Base-by-base conservation (phyloP, 768 basidiomycete genomes). In the Kwoniella sp. region DNA sequence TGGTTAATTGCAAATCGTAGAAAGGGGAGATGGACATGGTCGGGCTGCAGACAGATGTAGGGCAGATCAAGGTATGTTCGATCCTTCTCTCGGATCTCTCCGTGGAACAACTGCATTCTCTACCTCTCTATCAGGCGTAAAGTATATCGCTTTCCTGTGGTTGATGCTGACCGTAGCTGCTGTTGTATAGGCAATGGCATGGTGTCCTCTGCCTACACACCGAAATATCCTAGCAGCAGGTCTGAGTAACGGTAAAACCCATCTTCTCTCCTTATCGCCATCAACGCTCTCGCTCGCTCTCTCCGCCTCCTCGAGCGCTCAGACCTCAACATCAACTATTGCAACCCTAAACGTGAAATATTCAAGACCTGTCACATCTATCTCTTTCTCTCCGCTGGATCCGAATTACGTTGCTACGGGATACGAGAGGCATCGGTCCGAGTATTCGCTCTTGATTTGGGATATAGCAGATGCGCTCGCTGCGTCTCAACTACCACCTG, bases 391-490 rank as follows among this genome's bases (percentile, higher is more conserved):
- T 19, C 44, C 56, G 6, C 47, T 69, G 22, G 75, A 71, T 62
- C 63, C 69, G 8, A 68, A 67, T 37, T 74, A 74, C 58, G 26
- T 77, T 30, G 76, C 76, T n/a, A 67, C 65, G 12, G 73, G 73
- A 27, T 65, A 68, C 26, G 76, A 77, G 33, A 54, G 70, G 25
- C 73, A 74, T 64, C 71, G 76, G 24, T 74, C 73, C 0, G 76
- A 77, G 27, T 67, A 70, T 29, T 77, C 76, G 0, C 57, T 77
- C 5, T 58, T 72, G 29, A 69, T 77, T 1, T 77, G 76, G 76
- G 76, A 77, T 52, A 57, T 77, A 5, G 40, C 59, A 12, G 67
- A 68, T 21, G 69, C 67, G 17, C 51, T 78, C 27, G 7, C 47
- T 17, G 55, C 50, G 24, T 57, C 63, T 13, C 27, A 51, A 12